Conservation (phyloP, 2,329 filamentous ascomycete genomes). For the Penicillium sp. region DNA sequence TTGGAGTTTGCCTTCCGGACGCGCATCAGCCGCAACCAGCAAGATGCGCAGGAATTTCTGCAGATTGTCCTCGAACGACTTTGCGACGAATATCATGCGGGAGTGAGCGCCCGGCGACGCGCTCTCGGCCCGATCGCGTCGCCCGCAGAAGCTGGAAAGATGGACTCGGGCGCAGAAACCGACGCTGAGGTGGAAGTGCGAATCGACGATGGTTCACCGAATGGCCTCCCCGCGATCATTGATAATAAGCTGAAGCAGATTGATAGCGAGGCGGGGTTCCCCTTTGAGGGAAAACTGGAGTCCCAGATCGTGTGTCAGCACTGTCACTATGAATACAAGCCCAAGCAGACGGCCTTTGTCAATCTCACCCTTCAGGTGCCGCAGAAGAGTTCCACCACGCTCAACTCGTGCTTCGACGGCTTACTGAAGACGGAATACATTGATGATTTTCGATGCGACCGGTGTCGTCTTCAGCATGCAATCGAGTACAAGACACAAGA, state of each 20-base stretch:
- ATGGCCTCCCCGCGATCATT: constrained; percentile 31
- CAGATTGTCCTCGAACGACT: constrained; percentile 89
- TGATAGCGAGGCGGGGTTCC: constrained; percentile 58
- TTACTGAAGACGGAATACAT: constrained; percentile 94
- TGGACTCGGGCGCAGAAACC: constrained; percentile 16
- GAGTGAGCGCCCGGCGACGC: constrained; percentile 60
- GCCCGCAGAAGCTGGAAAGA: constrained; percentile 5
- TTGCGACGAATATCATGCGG: constrained; percentile 89
- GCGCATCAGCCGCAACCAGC: constrained; percentile 86
- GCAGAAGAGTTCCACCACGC: constrained; percentile 69
- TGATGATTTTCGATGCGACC: constrained; percentile 94
- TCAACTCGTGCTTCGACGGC: constrained; percentile 85
- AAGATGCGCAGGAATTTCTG: constrained; percentile 95
- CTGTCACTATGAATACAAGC: constrained; percentile 82
- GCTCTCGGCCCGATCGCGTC: constrained; percentile 22
- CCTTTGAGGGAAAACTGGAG: constrained; percentile 84
- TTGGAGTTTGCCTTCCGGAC: constrained; percentile 83
- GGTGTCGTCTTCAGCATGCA: constrained; percentile 80
- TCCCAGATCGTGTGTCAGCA: constrained; percentile 92
- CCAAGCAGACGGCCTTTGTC: constrained; percentile 78
- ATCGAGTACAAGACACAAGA: constrained; percentile 58
- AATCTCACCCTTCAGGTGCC: constrained; percentile 89
- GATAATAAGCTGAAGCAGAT: constrained; percentile 34
- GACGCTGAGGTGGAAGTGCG: constrained; percentile 29
- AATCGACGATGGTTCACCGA: constrained; percentile 31